Base-by-base conservation (phyloP, 331 rosid genomes). In the Acacia concinna region DNA sequence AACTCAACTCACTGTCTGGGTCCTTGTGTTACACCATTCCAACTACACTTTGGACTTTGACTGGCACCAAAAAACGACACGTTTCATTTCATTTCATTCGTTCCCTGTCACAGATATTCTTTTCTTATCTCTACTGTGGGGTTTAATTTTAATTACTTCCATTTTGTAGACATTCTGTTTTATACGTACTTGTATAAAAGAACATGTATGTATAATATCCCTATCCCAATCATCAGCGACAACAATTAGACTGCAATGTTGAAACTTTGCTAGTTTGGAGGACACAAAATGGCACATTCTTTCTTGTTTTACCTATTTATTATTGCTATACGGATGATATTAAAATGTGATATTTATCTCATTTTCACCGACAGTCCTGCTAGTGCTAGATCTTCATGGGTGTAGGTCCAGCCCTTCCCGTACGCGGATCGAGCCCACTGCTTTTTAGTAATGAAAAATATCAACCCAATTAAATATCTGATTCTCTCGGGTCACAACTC, bases 1-100 rank as follows among this genome's bases (percentile, higher is more conserved):
- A 25, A 32, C 78, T 77, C 86, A 78, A 78, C 82, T 83, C 89
- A 79, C 59, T 59, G 62, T 59, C 76, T 73, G 76, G 75, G 44
- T 74, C 49, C 74, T 73, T 3, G 10, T 69, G 79, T 15, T 32
- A n/a, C n/a, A 25, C 64, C 64, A 11, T 8, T n/a, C 13, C 28
- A 23, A n/a, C 28, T 27, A 41, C 77, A 57, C 47, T 67, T 32
- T 68, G 8, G 20, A 18, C 51, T 73, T 57, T 37, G 47, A 25
- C 31, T 64, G 59, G 51, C 20, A 40, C 25, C 14, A 47, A 73
- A 77, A 67, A 68, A n/a, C 1, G 3, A 21, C 27, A 78, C 63
- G 57, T 72, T 62, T 71, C 44, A 31, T n/a, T 62, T 71, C 44
- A 31, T n/a, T 68, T 46, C 56, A 6, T 15, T 59, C 40, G 2